Evolutionary conservation across 2,329 filamentous ascomycete species (phyloP).

Genomic region (Trichoderma afroharzianum): DNA sequence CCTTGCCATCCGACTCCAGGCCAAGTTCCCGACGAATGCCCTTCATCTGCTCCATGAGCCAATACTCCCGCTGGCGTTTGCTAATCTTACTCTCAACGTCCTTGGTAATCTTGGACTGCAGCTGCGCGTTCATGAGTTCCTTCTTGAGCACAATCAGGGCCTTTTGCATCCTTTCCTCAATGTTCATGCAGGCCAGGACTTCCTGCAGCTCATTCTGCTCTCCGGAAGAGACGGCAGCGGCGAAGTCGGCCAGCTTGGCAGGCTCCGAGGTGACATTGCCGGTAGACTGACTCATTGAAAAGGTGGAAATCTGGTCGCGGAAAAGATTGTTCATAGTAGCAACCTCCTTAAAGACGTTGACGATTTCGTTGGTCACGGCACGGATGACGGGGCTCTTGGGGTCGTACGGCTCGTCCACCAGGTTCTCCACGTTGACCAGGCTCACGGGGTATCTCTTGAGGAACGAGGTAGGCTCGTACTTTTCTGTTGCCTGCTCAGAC

Average conservation of each 20-base stretch:
- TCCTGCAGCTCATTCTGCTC: conserved; percentile 91
- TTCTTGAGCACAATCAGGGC: conserved; percentile 92
- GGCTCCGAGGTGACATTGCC: conserved; percentile 95
- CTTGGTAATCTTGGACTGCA: conserved; percentile 96
- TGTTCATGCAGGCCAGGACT: conserved; percentile 80
- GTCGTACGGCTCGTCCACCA: conserved; percentile 84
- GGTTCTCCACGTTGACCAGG: conserved; percentile 91
- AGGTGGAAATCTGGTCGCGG: conserved; percentile 94
- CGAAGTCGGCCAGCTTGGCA: conserved; percentile 93
- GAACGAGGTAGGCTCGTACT: conserved; percentile 87
- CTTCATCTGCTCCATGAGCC: conserved; percentile 99
- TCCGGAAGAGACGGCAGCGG: conserved; percentile 91
- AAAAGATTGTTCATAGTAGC: conserved; percentile 92
- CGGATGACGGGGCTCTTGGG: conserved; percentile 85
- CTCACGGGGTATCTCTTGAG: conserved; percentile 88
- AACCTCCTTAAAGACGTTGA: conserved; percentile 98
- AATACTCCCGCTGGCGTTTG: conserved; percentile 96
- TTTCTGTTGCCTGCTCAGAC: conserved; percentile 45
- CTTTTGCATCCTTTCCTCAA: conserved; percentile 90
- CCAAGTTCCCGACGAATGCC: conserved; percentile 93
- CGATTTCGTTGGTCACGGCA: conserved; percentile 93
- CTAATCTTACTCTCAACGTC: conserved; percentile 97
- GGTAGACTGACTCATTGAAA: conserved; percentile 90
- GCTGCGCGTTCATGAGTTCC: conserved; percentile 94
- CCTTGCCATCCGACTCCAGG: conserved; percentile 95